Evolutionary conservation across 2,329 filamentous ascomycete species (phyloP).

Genomic region (Monilinia vaccinii-corymbosi): DNA sequence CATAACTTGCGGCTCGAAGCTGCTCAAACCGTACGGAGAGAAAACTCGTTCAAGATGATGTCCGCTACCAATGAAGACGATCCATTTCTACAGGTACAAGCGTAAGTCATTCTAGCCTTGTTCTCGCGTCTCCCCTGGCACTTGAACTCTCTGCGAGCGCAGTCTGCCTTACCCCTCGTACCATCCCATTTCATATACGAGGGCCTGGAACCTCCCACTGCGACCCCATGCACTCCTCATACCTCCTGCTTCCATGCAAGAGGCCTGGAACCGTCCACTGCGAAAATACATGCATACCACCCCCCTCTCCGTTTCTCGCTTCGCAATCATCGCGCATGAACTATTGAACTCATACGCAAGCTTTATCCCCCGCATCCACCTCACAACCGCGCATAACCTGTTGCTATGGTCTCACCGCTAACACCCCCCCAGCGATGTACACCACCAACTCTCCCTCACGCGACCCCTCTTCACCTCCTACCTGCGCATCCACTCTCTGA

Average conservation of each 20-base stretch:
- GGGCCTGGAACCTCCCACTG: not conserved
- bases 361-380: not conserved
- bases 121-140: not conserved
- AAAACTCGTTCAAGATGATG: conserved; percentile 45
- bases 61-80: conserved; percentile 59
- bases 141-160: not conserved
- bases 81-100: conserved; percentile 64
- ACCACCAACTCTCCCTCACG: conserved; percentile 69
- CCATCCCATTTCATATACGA: not conserved
- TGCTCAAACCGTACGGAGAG: not conserved
- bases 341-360: not conserved
- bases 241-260: too few relatives aligned
- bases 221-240: not conserved
- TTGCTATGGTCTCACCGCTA: not conserved
- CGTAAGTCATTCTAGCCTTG: conserved; percentile 37
- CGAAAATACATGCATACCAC: not conserved
- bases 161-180: conserved; percentile 4
- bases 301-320: not conserved
- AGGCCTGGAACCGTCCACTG: not conserved
- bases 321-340: not conserved
- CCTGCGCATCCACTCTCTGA: conserved; percentile 85
- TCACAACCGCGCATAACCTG: not conserved
- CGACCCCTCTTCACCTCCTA: conserved; percentile 90
- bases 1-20: not conserved
- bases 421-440: conserved; percentile 61